These are phyloP conservation scores for Cyclostephanos tholiformis DNA, from an alignment of 108 stramenopile genomes.

Conservation along the genomic window DNA sequence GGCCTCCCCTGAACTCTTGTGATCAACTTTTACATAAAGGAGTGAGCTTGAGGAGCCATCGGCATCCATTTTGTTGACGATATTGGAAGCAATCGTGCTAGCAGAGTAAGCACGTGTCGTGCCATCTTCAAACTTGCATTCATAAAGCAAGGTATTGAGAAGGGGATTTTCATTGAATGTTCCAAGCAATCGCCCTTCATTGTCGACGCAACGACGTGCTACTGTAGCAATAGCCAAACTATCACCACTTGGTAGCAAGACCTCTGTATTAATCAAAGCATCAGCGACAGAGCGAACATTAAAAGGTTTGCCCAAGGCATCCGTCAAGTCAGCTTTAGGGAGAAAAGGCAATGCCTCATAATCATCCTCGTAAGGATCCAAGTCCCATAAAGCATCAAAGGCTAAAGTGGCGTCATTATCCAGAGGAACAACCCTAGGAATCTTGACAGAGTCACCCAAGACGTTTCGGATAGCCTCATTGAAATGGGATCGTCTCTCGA, in stretches of 20 bases:
- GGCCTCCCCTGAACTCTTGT: not conserved
- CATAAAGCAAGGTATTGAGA: too few species aligned
- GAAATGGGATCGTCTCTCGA: not conserved
- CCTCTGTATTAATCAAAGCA: constrained; percentile 38
- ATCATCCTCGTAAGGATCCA: not conserved
- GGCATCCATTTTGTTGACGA: constrained; percentile 34
- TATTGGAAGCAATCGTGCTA: too few species aligned
- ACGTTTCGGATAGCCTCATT: not conserved
- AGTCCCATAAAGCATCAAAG: too few species aligned
- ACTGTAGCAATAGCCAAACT: constrained; percentile 29
- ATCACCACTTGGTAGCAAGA: constrained; percentile 30
- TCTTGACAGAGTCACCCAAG: too few species aligned
- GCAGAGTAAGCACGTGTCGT: too few species aligned
- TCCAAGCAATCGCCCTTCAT: constrained; percentile 51
- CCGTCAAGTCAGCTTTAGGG: constrained; percentile 36
- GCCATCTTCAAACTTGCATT: too few species aligned
- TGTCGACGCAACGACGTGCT: constrained; percentile 12
- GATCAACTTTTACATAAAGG: not conserved
- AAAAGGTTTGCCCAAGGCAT: constrained; percentile 17
- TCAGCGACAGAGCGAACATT: constrained; percentile 27
- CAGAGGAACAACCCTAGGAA: too few species aligned
- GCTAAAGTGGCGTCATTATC: too few species aligned
- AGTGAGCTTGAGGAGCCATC: constrained; percentile 22
- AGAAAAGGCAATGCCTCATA: not conserved
- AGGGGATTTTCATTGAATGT: too few species aligned